Base-by-base conservation (phyloP, 176 grass and related monocot species). In the Pharus latifolius region DNA sequence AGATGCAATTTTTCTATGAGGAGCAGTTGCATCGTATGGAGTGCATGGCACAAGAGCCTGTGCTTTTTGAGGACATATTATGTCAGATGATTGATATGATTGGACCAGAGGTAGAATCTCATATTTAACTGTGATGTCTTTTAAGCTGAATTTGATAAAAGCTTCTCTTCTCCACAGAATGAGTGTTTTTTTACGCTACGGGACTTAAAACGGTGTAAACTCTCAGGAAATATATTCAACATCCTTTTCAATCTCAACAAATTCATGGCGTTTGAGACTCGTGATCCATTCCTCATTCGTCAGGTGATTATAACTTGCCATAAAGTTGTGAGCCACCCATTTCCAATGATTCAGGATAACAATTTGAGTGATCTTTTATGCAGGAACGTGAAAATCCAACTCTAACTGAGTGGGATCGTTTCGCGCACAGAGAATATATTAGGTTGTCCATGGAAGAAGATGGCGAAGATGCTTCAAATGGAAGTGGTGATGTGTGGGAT, bases 71-170 rank as follows among this genome's bases (percentile, higher is more conserved):
- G 81, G 96, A 99, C 72, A 95, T 99, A 84, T 59, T 99, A 66
- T 99, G 96, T 68, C 96, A 99, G 66, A 99, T 99, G 90, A 88
- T 99, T 76, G 96, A 99, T 88, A 99, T 99, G 96, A 91, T 99
- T 87, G 81, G 68, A 60, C 96, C 96, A 68, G 87, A 99, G 96
- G 96, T 99, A 73, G 41, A 52, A 33, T 88, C 74, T 69, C 54
- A 44, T 54, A 56, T 46, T 43, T 61, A 71, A 72, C 63, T 42
- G 7, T 29, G 22, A 25, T 73, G 43, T 56, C 16, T 61, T 33
- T 63, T 18, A 63, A 27, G 56, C 60, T 24, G 26, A 26, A 69
- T 65, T 63, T 91, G 42, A 86, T 25, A 67, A 63, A 27, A 65
- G 5, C 41, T 83, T 85, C 75, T 7, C 41, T 54, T 77, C 60